A percentile compares a stretch with the other conserved stretches of the same genome.
Evolutionary conservation across 2,329 filamentous ascomycete genomes (phyloP).

Genomic region (Diaporthe destruens): DNA sequence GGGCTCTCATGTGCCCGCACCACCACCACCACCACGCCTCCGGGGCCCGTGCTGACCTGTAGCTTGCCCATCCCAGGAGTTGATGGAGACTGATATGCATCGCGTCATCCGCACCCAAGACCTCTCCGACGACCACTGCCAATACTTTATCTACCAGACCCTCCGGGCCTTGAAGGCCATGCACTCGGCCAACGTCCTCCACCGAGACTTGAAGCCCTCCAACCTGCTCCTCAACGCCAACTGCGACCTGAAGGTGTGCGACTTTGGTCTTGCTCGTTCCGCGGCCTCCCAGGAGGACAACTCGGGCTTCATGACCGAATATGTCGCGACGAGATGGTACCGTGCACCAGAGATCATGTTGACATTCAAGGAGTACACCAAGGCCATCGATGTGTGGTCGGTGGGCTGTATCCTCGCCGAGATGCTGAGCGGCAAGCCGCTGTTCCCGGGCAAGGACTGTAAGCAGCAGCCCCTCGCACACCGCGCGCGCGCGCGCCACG

Average conservation of each 20-base stretch:
- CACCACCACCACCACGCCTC: too few species aligned
- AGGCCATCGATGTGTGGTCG: constrained; percentile 99
- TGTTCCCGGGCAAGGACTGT: constrained; percentile 99
- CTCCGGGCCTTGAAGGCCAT: constrained; percentile 97
- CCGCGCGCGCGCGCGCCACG: too few species aligned
- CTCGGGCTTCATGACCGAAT: constrained; percentile 99
- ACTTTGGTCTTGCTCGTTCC: constrained; percentile 95
- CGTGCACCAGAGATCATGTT: constrained; percentile 99
- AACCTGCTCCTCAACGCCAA: constrained; percentile 98
- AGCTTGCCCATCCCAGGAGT: constrained; percentile 71
- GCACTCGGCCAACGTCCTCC: constrained; percentile 98
- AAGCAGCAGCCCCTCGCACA: constrained; percentile 56
- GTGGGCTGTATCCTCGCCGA: constrained; percentile 98
- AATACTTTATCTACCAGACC: constrained; percentile 99
- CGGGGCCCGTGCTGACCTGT: neutral
- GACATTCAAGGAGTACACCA: constrained; percentile 99
- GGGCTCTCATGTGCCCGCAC: neutral
- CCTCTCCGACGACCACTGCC: constrained; percentile 98
- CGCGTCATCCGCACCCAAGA: constrained; percentile 98
- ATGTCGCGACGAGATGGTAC: constrained; percentile 99
- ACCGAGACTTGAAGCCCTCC: constrained; percentile 96
- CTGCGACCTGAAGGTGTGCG: constrained; percentile 98
- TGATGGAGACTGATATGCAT: constrained; percentile 99
- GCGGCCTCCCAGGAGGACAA: constrained; percentile 98
- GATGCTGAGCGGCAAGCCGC: constrained; percentile 97